Percentiles rank a stretch among this genome's conserved stretches.
These are phyloP conservation scores for Niveomyces coronatus DNA, from an alignment of 2,329 filamentous ascomycete genomes.

Conservation along the genomic window DNA sequence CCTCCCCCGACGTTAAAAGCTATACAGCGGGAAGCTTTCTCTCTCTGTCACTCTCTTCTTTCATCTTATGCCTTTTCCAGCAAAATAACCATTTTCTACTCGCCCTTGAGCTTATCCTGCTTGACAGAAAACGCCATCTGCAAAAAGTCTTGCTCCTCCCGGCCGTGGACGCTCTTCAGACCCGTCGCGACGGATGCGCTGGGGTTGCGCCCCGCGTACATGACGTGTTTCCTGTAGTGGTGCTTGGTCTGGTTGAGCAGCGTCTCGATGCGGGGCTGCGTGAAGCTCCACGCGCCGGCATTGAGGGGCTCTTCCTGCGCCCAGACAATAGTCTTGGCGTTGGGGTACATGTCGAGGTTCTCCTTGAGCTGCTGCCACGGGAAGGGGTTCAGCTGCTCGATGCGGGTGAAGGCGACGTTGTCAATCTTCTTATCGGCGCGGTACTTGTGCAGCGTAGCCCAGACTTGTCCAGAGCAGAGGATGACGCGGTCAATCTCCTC, in stretches of 20 bases:
- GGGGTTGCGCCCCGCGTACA: slow-evolving; percentile 91
- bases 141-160: slow-evolving; percentile 84
- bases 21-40: slow-evolving; percentile 8
- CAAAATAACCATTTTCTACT: slow-evolving; percentile 28
- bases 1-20: slow-evolving; percentile 14
- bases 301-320: slow-evolving; percentile 96
- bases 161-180: slow-evolving; percentile 75
- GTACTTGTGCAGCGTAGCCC: slow-evolving; percentile 81
- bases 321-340: slow-evolving; percentile 96
- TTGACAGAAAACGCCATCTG: slow-evolving; percentile 53
- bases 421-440: slow-evolving; percentile 77
- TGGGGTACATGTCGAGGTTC: slow-evolving; percentile 93
- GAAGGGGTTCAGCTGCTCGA: slow-evolving; percentile 98
- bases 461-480: slow-evolving; percentile 91
- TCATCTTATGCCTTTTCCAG: background rate
- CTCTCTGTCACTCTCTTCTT: slow-evolving; percentile 1
- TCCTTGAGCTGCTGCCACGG: slow-evolving; percentile 95
- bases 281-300: slow-evolving; percentile 92
- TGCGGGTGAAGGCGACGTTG: slow-evolving; percentile 85
- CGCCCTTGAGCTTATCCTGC: slow-evolving; percentile 61
- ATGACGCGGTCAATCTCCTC: slow-evolving; percentile 91
- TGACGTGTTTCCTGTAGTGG: slow-evolving; percentile 89
- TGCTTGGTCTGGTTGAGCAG: slow-evolving; percentile 85
- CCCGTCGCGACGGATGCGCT: slow-evolving; percentile 92
- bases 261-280: slow-evolving; percentile 95